Base-by-base conservation (phyloP, 2,329 filamentous ascomycete species). In the Canariomyces notabilis region DNA sequence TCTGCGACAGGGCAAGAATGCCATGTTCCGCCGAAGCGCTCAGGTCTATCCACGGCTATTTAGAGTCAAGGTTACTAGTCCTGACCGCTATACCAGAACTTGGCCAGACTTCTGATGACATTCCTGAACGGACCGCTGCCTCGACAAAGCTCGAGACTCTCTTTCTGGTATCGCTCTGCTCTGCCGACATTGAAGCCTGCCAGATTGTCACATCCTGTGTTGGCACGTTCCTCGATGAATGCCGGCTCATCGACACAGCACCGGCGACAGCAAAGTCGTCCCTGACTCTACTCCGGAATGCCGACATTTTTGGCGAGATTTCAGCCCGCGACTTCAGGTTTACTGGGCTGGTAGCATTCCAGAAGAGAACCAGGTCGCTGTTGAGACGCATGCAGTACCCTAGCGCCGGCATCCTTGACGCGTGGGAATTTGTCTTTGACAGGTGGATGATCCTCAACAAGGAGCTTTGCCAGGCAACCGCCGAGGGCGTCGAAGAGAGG, bases 341-440 rank as follows among this genome's bases (percentile, higher is more conserved):
- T 56, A 85, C 82, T 6, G 82, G 82, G 1, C 64, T 84, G 6
- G 82, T 85, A 9, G 82, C 82, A 2, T 86, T 86, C 57, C 82
- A 86, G 54, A 85, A 84, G 58, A 73, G 82, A 33, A 72, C 82
- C 23, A 74, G 82, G 36, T 71, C 72, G 11, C 69, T 85, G 23
- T 61, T 85, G 18, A 70, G 79, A 19, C 74, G 74, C 38, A 77
- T 85, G 67, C 73, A 77, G 39, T 76, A 75, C 52, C 82, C 82
- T 16, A 82, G 79, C 9, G 67, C 70, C n/a, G 81, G 80, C n/a
- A 83, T 86, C 42, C 64, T 86, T 21, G 74, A 76, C 46, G 81
- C 82, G 2, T 86, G 82, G 82, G 80, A 83, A 55, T 69, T 71
- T 15, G 79, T 80, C 1, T 85, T 85, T 54, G 75, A 82, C 22